These are phyloP conservation scores for Rosa multiflora DNA, from an alignment of 306 rosid genomes.

Conservation along the genomic window DNA sequence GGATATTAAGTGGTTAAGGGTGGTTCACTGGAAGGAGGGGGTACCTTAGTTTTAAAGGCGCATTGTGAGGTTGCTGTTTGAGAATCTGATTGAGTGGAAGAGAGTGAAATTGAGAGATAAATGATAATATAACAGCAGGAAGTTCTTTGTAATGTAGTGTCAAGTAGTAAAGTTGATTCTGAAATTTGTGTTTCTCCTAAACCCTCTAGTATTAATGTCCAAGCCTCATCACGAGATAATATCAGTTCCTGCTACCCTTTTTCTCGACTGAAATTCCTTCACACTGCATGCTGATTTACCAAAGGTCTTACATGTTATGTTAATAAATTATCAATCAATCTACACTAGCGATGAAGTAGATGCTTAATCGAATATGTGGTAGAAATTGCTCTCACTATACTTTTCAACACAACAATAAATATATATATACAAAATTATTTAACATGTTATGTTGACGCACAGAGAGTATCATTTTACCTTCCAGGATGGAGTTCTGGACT, in stretches of 20 bases:
- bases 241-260: background rate
- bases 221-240: background rate
- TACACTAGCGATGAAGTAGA: background rate
- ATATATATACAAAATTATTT: background rate
- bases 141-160: constrained; percentile 26
- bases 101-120: constrained; percentile 18
- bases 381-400: background rate
- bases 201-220: background rate
- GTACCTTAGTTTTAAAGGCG: constrained; percentile 35
- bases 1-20: background rate
- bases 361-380: background rate
- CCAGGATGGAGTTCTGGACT: too few relatives aligned
- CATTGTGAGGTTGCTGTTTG: constrained; percentile 35
- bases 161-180: background rate
- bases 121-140: constrained; percentile 42
- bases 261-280: background rate
- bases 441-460: background rate
- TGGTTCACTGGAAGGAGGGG: constrained; percentile 17
- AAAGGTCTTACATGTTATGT: background rate
- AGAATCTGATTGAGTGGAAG: constrained; percentile 54
- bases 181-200: background rate
- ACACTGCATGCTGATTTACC: background rate
- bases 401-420: background rate
- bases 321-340: background rate
- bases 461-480: too few relatives aligned